Evolutionary conservation across 345 rosid genomes (phyloP).

Genomic region (Odontarrhena argentea): DNA sequence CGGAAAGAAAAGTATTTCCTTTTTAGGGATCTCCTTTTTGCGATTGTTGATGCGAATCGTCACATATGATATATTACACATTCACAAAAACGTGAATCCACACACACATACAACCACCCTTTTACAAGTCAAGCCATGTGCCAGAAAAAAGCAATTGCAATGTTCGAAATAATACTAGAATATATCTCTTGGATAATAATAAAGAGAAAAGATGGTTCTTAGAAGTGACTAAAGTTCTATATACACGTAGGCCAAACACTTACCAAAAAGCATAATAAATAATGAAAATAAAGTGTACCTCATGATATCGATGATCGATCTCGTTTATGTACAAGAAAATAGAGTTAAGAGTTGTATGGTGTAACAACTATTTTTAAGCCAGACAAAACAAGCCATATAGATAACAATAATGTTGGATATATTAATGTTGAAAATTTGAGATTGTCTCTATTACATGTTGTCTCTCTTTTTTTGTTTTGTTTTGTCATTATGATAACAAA

Average conservation of each 20-base stretch:
- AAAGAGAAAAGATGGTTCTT: conserved; percentile 35
- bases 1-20: conserved; percentile 33
- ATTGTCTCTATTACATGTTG: not conserved
- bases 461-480: not conserved
- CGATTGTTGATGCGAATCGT: conserved; percentile 28
- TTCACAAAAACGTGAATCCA: conserved; percentile 36
- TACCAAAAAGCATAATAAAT: too few relatives aligned
- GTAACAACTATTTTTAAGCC: not conserved
- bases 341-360: not conserved
- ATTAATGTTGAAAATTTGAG: not conserved
- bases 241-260: conserved; percentile 5
- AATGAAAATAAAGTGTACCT: conserved; percentile 7
- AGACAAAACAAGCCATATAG: not conserved
- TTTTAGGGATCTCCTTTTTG: conserved; percentile 35
- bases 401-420: conserved; percentile 3
- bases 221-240: conserved; percentile 29
- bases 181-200: conserved; percentile 11
- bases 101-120: conserved; percentile 31
- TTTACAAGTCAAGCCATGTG: conserved; percentile 44
- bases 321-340: not conserved
- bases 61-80: conserved; percentile 16
- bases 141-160: conserved; percentile 9
- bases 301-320: not conserved
- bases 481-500: conserved; percentile 7
- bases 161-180: conserved; percentile 14